phyloP scores from a whole-genome alignment of 2,329 filamentous ascomycete species.

The Trichoderma breve region DNA sequence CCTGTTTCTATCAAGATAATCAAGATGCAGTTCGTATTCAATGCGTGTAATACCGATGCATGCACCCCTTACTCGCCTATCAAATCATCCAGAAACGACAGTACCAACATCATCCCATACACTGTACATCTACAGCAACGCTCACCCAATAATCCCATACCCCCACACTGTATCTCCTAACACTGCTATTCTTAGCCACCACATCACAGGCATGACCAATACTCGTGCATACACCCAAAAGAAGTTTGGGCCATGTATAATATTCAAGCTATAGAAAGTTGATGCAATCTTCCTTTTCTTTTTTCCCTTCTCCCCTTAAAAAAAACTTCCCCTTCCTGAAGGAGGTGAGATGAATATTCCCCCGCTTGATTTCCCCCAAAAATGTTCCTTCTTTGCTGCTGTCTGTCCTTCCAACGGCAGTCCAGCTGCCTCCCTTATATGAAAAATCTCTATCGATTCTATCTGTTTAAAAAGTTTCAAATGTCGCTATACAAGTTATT shows the following conservation, averaged over 20 bases:
- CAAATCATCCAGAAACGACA: background rate
- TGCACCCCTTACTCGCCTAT: background rate
- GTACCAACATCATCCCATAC: background rate
- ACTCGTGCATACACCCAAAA: background rate
- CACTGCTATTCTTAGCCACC: slow-evolving; percentile 2
- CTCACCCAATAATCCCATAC: background rate
- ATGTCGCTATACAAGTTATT: slow-evolving; percentile 14
- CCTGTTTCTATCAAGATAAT: background rate
- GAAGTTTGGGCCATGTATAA: background rate
- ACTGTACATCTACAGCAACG: background rate
- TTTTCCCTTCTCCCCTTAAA: background rate
- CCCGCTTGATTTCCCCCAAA: background rate
- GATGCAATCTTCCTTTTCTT: background rate
- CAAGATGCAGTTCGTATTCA: background rate
- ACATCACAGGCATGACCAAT: background rate
- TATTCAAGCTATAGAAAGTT: background rate
- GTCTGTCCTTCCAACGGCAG: background rate
- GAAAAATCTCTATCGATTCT: slow-evolving; percentile 6
- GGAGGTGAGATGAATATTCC: background rate
- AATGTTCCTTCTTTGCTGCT: background rate
- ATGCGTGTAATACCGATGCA: background rate
- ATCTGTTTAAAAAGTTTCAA: background rate
- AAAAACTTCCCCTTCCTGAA: background rate
- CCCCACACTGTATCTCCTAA: background rate
- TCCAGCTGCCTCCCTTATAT: slow-evolving; percentile 16